Base-by-base conservation (phyloP, 1,284 basidiomycete species). In the Trichosporon sp. region DNA sequence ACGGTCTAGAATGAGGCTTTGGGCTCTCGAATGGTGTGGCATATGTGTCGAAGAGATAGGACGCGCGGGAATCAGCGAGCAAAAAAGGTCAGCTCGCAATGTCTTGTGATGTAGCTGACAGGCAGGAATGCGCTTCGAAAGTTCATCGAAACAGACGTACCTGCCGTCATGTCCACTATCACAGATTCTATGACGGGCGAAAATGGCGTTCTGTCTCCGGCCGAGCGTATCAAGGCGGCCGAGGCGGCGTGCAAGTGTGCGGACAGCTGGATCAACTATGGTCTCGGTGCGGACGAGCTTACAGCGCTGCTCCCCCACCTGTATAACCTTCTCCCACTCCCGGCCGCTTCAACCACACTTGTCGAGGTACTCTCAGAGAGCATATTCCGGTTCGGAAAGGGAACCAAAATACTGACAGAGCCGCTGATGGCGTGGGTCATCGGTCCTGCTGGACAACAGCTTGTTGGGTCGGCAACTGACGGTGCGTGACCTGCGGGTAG, bases 31-130 rank as follows among this genome's bases (percentile, higher is more conserved):
- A 70, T 92, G 92, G 79, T 81, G 92, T 29, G 84, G 86, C n/a
- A 93, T 93, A 62, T 88, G 86, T 0, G 89, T 90, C 0, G 90
- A 94, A 73, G 92, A 95, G 74, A 83, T 91, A 13, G 83, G 84
- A 14, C 84, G 85, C 33, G 88, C 89, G 6, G 89, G 91, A 76
- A 78, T 95, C 60, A 77, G 91, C 54, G 86, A 87, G n/a, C 73
- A 86, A 31, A 86, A 85, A 81, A 88, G 87, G 91, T 93, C 73
- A 79, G 86, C 49, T 54, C 1, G 8, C 16, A n/a, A 5, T 14
- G 7, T 3, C n/a, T 14, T 10, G 37, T 4, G 25, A 13, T 31
- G 23, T 29, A 56, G 57, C 62, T 64, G 32, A 66, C 37, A 3
- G 11, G 19, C 61, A 77, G 75, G 14, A 69, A 64, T 19, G 76